Base-by-base conservation (phyloP, 306 rosid genomes). In the Fragaria iinumae region DNA sequence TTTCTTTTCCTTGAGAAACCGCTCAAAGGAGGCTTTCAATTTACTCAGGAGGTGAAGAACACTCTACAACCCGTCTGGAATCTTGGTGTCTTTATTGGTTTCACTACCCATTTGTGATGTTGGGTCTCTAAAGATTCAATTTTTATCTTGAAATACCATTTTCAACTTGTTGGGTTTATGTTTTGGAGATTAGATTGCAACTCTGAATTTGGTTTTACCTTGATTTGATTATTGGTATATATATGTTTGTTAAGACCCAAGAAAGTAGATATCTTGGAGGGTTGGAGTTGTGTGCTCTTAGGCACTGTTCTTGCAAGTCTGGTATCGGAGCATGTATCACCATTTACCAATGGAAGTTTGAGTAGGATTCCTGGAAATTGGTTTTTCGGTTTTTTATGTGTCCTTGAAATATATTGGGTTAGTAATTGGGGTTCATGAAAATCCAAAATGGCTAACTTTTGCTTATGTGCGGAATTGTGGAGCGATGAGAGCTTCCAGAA, bases 31-130 rank as follows among this genome's bases (percentile, higher is more conserved):
- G 62, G 72, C 82, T 76, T 79, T 82, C 72, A 44, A 77, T 86
- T 71, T 88, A 76, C 82, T 93, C 75, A 85, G 80, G 12, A 91
- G 96, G 98, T 91, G 39, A 43, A 60, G 49, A 77, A 60, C 53
- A 70, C 27, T 79, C 67, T 74, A 47, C 62, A 71, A 72, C 70
- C 76, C 81, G 52, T 50, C 49, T 6, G 18, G 9, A 41, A n/a
- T 74, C 53, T 74, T 48, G 45, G 21, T 45, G 29, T 34, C 11
- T 49, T 50, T 10, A 6, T 8, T 20, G 20, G 43, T 45, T 36
- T 29, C 9, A 21, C 65, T 57, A 17, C 56, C 56, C 70, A 43
- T 64, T 43, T 16, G 20, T 7, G 17, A 0, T 49, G 16, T 66
- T 67, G 62, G 49, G 62, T 80, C 72, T 11, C 38, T 57, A 17